Conservation (phyloP, 768 basidiomycete species). For the Trametes sanguinea region DNA sequence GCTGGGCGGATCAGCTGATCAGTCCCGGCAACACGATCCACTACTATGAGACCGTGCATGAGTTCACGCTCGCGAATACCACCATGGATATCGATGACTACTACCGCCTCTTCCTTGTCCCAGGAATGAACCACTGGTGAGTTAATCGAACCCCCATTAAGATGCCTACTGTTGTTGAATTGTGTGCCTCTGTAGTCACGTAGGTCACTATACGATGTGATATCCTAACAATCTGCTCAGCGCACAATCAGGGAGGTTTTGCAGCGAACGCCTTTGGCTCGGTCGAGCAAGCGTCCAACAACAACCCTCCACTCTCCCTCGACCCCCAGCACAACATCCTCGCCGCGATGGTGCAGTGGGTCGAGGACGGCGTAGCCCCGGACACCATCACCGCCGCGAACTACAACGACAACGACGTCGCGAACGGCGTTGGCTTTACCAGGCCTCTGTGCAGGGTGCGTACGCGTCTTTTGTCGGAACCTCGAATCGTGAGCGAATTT, state of each 20-base stretch:
- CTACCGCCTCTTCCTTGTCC: constrained; percentile 37
- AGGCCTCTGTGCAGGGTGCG: constrained; percentile 28
- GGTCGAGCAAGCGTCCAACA: constrained; percentile 24
- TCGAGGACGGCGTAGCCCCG: constrained; percentile 36
- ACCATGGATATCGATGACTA: constrained; percentile 32
- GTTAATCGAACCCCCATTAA: background rate
- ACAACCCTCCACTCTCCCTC: constrained; percentile 24
- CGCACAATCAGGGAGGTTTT: constrained; percentile 23
- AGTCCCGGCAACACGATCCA: constrained; percentile 31
- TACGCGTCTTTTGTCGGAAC: background rate
- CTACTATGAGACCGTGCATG: constrained; percentile 30
- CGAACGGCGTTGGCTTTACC: constrained; percentile 25
- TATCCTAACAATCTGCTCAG: background rate
- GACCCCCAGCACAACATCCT: constrained; percentile 32
- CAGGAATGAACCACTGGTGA: constrained; percentile 37
- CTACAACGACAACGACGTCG: constrained; percentile 24
- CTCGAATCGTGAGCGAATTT: no score
- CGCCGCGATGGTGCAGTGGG: constrained; percentile 36
- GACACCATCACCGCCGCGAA: constrained; percentile 25
- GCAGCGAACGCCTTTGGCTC: constrained; percentile 34
- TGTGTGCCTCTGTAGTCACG: background rate
- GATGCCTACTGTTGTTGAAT: background rate
- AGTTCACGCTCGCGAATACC: constrained; percentile 24
- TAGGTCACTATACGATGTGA: background rate
- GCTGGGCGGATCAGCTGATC: constrained; percentile 35